Base-by-base conservation (phyloP, 129 eudicot genomes). In the Deinandra increscens region DNA sequence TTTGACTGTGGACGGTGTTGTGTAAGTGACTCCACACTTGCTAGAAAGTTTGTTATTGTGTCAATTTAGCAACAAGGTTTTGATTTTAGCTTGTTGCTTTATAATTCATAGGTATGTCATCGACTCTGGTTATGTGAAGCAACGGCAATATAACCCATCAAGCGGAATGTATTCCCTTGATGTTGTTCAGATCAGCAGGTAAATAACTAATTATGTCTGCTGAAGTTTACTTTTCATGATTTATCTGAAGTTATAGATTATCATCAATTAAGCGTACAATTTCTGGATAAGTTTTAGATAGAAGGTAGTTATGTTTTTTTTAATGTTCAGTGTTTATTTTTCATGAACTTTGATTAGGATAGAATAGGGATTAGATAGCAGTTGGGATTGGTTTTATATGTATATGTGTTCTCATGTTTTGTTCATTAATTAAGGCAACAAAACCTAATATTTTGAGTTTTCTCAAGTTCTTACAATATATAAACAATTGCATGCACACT, bases 71-170 rank as follows among this genome's bases (percentile, higher is more conserved):
- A n/a, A 61, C 45, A 45, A 44, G 49, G 59, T 50, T 34, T 17
- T 12, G 51, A 20, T 60, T 61, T 46, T 72, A 36, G 31, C 37
- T 33, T 45, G 39, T 19, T 72, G 53, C 14, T 72, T 37, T 20
- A 61, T 72, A 60, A 38, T 45, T 43, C 42, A 41, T 70, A 91
- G 96, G 89, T 91, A 94, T 61, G 99, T 94, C 15, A 87, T 94
- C 75, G 99, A 94, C 87, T 71, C 95, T 53, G 99, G 99, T 44
- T 94, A 83, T 80, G 99, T 94, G 85, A 94, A 94, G 87, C 99
- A 94, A 68, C 85, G 96, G 5, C 93, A 94, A 13, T 94, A 94
- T 81, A 94, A 89, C 76, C 97, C 97, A 56, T 85, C 99, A 67
- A 87, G 77, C 0, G 99, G 99, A 78, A 93, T 93, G 99, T 93